Evolutionary conservation across 2,329 filamentous ascomycete genomes (phyloP), one percentile per base, ranked within the genome.

Genomic region (Truncatella angustata): DNA sequence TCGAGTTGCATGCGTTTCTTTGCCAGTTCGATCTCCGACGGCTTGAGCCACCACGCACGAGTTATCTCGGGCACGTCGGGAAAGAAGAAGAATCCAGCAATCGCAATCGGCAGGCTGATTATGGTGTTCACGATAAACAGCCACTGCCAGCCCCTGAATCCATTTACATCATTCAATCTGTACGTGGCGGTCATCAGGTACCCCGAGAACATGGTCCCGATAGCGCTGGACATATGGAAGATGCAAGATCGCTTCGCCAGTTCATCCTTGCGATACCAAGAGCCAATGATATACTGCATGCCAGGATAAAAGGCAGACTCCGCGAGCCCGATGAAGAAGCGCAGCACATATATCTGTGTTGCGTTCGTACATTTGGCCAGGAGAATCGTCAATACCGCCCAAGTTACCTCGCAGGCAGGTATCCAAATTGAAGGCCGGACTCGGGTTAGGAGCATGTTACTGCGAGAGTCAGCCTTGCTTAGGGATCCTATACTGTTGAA

Each of bases 171-270:
- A 7, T 72, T 72, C 1, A 82, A 67, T 4, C 68, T 68, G 53
- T 80, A 80, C 2, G 81, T 74, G 0, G 68, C 77, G 0, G 79
- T 73, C 74, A 80, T 80, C 6, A 84, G 62, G 54, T 81, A 83
- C 0, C 80, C 81, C 3, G 70, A 74, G 53, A 79, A 76, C 64
- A 66, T 67, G 23, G 53, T 56, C 3, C 63, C 65, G 48, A 66
- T 62, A 5, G 60, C 37, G 5, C 63, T 51, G n/a, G 60, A 63
- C 2, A 64, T 60, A 24, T 70, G 68, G 52, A 72, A 72, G 18
- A 73, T 66, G 39, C 67, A 68, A 2, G 68, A 68, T 18, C 78
- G 68, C 55, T 80, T 80, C 40, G 76, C 79, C 0, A 73, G 65
- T n/a, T 71, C 68, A 49, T 70, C 55, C 52, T 70, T 66, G 7